Conservation (phyloP, 2,329 filamentous ascomycete species). For the Aspergillus terreus region DNA sequence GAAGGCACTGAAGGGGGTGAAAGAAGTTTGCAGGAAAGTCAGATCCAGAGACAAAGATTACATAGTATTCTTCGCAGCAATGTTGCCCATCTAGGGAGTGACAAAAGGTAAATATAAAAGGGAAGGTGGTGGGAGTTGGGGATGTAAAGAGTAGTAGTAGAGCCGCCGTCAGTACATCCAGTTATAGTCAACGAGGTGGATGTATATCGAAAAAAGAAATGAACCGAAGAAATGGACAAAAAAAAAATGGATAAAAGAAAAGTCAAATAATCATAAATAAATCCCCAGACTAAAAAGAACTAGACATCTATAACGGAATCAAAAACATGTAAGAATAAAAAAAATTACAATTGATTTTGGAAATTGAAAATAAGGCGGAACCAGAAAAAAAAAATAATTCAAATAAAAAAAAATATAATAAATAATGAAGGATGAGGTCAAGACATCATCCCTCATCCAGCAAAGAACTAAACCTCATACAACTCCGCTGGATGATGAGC, state of each 20-base stretch:
- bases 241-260: constrained; percentile 11
- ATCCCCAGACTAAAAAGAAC: constrained; percentile 5
- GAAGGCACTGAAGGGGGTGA: constrained; percentile 42
- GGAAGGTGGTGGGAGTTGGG: constrained; percentile 14
- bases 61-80: constrained; percentile 8
- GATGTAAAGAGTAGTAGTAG: constrained; percentile 9
- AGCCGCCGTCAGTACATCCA: constrained; percentile 17
- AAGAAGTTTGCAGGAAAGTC: constrained; percentile 44
- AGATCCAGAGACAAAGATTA: constrained; percentile 38
- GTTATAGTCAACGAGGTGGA: constrained; percentile 16
- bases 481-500: constrained; percentile 21
- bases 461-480: constrained; percentile 22
- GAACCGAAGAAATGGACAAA: constrained; percentile 6
- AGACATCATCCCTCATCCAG: constrained; percentile 32
- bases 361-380: constrained; percentile 13
- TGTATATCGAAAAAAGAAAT: constrained; percentile 13
- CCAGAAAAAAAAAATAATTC: constrained; percentile 8
- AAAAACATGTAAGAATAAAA: constrained; percentile 10
- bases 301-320: constrained; percentile 4
- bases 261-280: constrained; percentile 7
- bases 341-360: constrained; percentile 13
- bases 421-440: constrained; percentile 30
- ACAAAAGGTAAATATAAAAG: constrained; percentile 11
- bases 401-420: constrained; percentile 10
- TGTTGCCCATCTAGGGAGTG: constrained; percentile 6